Percentiles rank a stretch among this genome's conserved stretches.
Evolutionary conservation across 2,329 filamentous ascomycete genomes (phyloP).

Genomic region (Verticillium tricorpus): DNA sequence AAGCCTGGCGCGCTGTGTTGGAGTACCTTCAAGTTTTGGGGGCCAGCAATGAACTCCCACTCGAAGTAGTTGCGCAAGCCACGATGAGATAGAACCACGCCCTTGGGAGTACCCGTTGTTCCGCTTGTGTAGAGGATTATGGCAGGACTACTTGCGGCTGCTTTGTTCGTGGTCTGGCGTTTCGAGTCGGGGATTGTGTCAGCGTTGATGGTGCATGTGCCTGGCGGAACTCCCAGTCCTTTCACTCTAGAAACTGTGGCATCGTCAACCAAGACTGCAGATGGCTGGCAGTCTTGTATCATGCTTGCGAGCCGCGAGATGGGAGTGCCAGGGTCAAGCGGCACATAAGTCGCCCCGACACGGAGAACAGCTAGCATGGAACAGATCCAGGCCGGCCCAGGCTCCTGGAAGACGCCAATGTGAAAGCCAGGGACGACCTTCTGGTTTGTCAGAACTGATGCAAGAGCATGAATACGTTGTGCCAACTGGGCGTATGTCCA

Average conservation of each 20-base stretch:
- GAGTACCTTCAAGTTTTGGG: constrained; percentile 21
- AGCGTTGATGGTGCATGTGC: too few relatives aligned
- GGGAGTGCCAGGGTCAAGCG: constrained; percentile 31
- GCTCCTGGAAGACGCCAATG: too few relatives aligned
- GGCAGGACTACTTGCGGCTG: constrained; percentile 2
- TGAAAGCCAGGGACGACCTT: too few relatives aligned
- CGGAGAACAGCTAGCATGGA: constrained; percentile 35
- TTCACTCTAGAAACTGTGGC: too few relatives aligned
- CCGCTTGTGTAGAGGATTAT: constrained; percentile 28
- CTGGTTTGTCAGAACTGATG: too few relatives aligned
- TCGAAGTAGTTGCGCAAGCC: constrained; percentile 21
- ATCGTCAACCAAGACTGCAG: not conserved
- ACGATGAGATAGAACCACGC: constrained; percentile 26
- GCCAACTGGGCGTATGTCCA: too few relatives aligned
- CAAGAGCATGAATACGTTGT: too few relatives aligned
- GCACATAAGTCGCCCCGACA: constrained; percentile 32
- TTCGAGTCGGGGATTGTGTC: too few relatives aligned
- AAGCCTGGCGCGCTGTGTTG: constrained; percentile 37
- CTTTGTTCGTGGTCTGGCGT: too few relatives aligned
- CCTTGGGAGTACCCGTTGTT: constrained; percentile 33
- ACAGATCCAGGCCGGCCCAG: constrained; percentile 12
- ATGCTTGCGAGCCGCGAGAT: constrained; percentile 24
- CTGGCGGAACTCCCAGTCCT: too few relatives aligned
- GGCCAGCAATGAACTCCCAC: too few relatives aligned
- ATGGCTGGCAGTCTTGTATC: constrained; percentile 5